Conservation (phyloP, 306 rosid genomes). For the Abrus precatorius region DNA sequence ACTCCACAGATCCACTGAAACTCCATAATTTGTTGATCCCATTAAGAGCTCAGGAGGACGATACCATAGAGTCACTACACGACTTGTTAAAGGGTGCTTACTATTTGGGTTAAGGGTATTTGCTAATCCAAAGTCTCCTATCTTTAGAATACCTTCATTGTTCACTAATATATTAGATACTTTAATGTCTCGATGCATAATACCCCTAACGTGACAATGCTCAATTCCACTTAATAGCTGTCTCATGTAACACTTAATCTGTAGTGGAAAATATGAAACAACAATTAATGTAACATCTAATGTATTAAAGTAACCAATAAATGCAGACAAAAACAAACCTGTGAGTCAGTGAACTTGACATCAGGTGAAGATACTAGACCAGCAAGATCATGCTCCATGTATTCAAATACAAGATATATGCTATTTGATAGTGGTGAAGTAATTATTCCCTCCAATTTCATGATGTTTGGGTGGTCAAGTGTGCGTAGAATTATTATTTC, state of each 20-base stretch:
- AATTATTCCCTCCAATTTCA: slow-evolving; percentile 89
- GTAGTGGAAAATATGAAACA: slow-evolving; percentile 37
- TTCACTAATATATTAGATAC: slow-evolving; percentile 90
- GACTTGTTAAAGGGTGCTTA: slow-evolving; percentile 80
- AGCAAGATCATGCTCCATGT: slow-evolving; percentile 99
- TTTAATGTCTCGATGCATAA: slow-evolving; percentile 96
- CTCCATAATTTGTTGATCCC: slow-evolving; percentile 90
- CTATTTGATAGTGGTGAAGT: slow-evolving; percentile 80
- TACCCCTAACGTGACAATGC: slow-evolving; percentile 89
- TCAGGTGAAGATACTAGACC: slow-evolving; percentile 83
- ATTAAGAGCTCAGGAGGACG: slow-evolving; percentile 98
- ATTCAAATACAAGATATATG: slow-evolving; percentile 94
- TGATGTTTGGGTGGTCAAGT: slow-evolving; percentile 95
- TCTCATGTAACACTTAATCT: slow-evolving; percentile 97
- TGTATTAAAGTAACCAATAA: neutral
- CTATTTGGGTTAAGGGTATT: slow-evolving; percentile 63
- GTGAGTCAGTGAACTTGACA: slow-evolving; percentile 75
- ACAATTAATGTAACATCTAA: slow-evolving; percentile 16
- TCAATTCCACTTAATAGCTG: slow-evolving; percentile 90
- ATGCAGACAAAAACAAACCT: slow-evolving; percentile 62
- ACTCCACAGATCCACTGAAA: slow-evolving; percentile 95
- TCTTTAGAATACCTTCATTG: slow-evolving; percentile 84
- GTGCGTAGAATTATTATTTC: slow-evolving; percentile 89
- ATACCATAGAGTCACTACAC: slow-evolving; percentile 99
- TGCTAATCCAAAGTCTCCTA: slow-evolving; percentile 97